These are phyloP conservation scores for Penicillium expansum DNA, from an alignment of 2,329 filamentous ascomycete species.

Conservation along the genomic window DNA sequence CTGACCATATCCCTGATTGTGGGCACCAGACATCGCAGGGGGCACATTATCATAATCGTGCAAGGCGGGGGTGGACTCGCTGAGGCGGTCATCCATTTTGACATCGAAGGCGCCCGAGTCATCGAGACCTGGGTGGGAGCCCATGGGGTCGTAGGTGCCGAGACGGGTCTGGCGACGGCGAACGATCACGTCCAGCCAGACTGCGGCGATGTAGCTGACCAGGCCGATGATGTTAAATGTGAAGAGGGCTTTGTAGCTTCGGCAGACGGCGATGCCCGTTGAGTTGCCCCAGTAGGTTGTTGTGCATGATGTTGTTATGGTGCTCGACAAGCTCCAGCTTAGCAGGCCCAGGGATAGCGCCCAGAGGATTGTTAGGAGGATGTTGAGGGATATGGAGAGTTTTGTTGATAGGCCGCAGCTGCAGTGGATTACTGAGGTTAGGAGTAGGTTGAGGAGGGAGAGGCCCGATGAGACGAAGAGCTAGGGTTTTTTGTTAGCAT, in stretches of 20 bases:
- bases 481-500: conserved; percentile 32
- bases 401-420: conserved; percentile 52
- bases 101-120: conserved; percentile 30
- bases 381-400: conserved; percentile 52
- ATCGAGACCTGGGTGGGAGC: conserved; percentile 27
- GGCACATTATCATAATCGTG: conserved; percentile 12
- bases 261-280: conserved; percentile 56
- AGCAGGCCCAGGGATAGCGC: conserved; percentile 51
- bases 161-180: conserved; percentile 44
- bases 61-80: conserved; percentile 13
- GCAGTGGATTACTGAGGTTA: conserved; percentile 53
- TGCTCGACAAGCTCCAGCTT: conserved; percentile 54
- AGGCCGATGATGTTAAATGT: conserved; percentile 52
- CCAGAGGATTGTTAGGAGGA: conserved; percentile 52
- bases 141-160: conserved; percentile 52
- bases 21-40: conserved; percentile 3
- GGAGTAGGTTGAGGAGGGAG: conserved; percentile 48
- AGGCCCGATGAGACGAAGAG: conserved; percentile 53
- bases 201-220: conserved; percentile 47
- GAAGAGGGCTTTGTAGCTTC: conserved; percentile 60
- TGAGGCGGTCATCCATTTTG: conserved; percentile 33
- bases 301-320: conserved; percentile 53
- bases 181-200: conserved; percentile 53
- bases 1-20: neutral
- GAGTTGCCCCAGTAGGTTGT: conserved; percentile 53